Evolutionary conservation across 129 eudicot genomes (phyloP).

Genomic region (Silybum marianum): DNA sequence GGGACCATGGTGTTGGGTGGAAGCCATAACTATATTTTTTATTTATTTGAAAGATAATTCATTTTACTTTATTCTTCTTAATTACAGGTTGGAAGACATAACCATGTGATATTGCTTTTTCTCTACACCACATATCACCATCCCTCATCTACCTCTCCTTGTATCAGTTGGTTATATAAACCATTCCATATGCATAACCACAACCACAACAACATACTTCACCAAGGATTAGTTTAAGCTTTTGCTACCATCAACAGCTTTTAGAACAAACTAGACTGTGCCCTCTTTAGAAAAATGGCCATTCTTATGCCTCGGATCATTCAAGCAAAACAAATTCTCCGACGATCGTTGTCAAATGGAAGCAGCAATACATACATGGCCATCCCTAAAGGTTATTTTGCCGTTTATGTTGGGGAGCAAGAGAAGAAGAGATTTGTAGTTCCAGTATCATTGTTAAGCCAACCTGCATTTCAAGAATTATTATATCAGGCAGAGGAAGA

Average conservation of each 20-base stretch:
- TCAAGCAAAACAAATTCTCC: slow-evolving; percentile 20
- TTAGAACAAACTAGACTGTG: neutral
- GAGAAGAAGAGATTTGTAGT: slow-evolving; percentile 42
- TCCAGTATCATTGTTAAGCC: slow-evolving; percentile 20
- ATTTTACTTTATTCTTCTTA: too few relatives aligned
- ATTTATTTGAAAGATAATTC: too few relatives aligned
- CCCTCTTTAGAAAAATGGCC: slow-evolving; percentile 9
- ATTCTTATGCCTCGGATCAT: slow-evolving; percentile 25
- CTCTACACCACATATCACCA: neutral
- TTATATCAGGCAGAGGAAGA: slow-evolving; percentile 10
- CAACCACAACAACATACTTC: neutral
- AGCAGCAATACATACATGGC: neutral
- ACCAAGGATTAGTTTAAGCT: neutral
- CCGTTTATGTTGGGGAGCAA: slow-evolving; percentile 41
- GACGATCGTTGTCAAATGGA: neutral
- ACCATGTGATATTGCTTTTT: neutral
- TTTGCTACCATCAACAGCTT: neutral
- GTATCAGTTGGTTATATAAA: neutral
- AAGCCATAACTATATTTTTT: too few relatives aligned
- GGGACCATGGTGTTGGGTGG: too few relatives aligned
- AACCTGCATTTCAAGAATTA: neutral
- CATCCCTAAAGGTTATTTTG: slow-evolving; percentile 41
- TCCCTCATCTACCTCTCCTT: neutral
- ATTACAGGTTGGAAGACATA: neutral
- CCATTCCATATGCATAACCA: neutral